Percentiles rank a stretch among this genome's conserved stretches.
These are phyloP conservation scores for Asterophora parasitica DNA, from an alignment of 768 basidiomycete species.

Conservation along the genomic window DNA sequence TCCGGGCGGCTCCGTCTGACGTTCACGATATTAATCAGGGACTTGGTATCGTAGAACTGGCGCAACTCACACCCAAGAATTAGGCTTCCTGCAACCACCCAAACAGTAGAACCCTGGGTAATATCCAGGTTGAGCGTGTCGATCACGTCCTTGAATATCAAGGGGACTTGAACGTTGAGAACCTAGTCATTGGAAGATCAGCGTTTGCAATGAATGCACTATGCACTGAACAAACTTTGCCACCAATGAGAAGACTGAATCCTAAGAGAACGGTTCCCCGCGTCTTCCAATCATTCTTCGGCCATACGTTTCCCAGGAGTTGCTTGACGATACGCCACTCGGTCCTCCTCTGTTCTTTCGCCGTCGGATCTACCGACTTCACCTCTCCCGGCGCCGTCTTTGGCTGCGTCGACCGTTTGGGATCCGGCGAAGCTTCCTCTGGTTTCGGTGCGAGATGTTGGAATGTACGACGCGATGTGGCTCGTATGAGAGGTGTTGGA, in stretches of 20 bases:
- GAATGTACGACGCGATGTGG: conserved; percentile 10
- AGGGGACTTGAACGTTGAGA: conserved; percentile 96
- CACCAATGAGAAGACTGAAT: conserved; percentile 70
- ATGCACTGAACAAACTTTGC: conserved; percentile 58
- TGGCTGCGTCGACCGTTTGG: conserved; percentile 1
- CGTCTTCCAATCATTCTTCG: conserved; percentile 76
- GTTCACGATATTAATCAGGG: background rate
- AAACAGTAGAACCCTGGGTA: conserved; percentile 70
- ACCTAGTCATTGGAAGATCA: conserved; percentile 40
- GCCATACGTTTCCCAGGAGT: conserved; percentile 92
- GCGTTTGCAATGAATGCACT: background rate
- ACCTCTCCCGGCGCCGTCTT: background rate
- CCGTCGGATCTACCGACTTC: conserved; percentile 23
- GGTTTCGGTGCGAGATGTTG: conserved; percentile 18
- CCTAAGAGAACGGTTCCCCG: conserved; percentile 80
- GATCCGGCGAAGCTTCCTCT: conserved; percentile 7
- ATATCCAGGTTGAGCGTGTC: conserved; percentile 87
- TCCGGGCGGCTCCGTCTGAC: conserved; percentile 84
- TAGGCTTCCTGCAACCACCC: conserved; percentile 86
- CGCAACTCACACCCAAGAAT: conserved; percentile 80
- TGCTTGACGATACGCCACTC: conserved; percentile 87
- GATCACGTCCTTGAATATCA: conserved; percentile 89
- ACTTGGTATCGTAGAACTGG: background rate
- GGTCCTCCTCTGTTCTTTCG: conserved; percentile 53
- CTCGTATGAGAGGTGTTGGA: background rate